Evolutionary conservation across 2,329 filamentous ascomycete genomes (phyloP).

Genomic region (Calcarisporium arbuscula): DNA sequence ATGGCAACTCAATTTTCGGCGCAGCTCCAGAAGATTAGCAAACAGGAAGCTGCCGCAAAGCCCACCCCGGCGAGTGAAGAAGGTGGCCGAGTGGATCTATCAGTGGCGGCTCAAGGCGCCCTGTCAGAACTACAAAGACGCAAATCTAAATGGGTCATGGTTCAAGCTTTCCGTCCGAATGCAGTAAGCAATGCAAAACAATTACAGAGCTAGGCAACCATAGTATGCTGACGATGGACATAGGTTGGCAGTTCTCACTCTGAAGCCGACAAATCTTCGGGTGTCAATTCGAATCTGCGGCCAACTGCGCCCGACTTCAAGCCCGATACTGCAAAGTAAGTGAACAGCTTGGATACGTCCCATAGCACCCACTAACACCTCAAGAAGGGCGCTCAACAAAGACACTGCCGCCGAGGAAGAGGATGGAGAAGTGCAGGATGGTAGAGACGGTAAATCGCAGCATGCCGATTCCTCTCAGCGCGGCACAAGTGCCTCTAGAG

Average conservation of each 20-base stretch:
- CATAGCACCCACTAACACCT: constrained; percentile 10
- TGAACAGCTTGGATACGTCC: constrained; percentile 12
- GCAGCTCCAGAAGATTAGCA: constrained; percentile 59
- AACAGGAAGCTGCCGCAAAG: constrained; percentile 50
- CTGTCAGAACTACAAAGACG: constrained; percentile 63
- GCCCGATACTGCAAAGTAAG: constrained; percentile 38
- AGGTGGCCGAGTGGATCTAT: constrained; percentile 64
- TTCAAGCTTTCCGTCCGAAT: constrained; percentile 65
- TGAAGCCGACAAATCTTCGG: constrained; percentile 22
- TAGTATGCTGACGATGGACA: constrained; percentile 2
- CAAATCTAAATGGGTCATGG: constrained; percentile 64
- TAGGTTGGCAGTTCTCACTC: constrained; percentile 22
- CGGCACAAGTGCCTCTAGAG: constrained; percentile 18
- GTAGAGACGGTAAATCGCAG: constrained; percentile 25
- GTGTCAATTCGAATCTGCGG: constrained; percentile 43
- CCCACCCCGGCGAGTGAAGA: constrained; percentile 41
- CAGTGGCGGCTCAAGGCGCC: constrained; percentile 65
- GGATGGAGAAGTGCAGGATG: constrained; percentile 67
- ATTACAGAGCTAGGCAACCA: not conserved
- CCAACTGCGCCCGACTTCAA: constrained; percentile 60
- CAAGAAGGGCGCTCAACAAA: constrained; percentile 13
- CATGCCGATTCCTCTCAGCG: not conserved
- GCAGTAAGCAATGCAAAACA: constrained; percentile 46
- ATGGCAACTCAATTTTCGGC: constrained; percentile 66
- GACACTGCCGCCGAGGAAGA: constrained; percentile 46